Percentiles rank a stretch among this genome's conserved stretches.
Conservation (phyloP, 495 filamentous ascomycete species). For the Penicillium cataractarum region DNA sequence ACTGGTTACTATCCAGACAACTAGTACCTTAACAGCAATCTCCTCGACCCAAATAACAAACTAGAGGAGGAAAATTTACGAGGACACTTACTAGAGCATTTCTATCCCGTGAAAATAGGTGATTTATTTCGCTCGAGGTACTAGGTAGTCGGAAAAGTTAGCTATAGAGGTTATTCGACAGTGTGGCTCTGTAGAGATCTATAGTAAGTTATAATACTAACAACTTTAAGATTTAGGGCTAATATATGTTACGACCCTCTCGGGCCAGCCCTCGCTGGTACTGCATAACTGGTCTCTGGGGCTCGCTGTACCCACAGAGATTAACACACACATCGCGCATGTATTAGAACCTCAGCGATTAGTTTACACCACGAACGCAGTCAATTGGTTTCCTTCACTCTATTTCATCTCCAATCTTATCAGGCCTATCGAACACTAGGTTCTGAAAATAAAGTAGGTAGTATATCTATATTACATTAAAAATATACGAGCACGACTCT, state of each 20-base stretch:
- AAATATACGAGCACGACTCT: slow-evolving; percentile 23
- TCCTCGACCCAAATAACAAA: slow-evolving; percentile 19
- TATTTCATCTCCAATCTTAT: no score
- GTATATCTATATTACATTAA: slow-evolving; percentile 26
- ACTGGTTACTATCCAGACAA: no score
- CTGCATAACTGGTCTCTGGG: no score
- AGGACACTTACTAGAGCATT: slow-evolving; percentile 41
- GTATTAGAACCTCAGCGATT: no score
- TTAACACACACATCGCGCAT: no score
- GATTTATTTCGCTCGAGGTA: slow-evolving; percentile 53
- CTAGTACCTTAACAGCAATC: no score
- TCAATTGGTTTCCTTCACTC: no score
- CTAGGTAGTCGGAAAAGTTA: slow-evolving; percentile 57
- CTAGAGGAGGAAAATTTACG: slow-evolving; percentile 30
- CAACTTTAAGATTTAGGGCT: neutral
- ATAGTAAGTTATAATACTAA: slow-evolving; percentile 29
- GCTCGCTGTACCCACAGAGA: no score
- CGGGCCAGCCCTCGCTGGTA: no score
- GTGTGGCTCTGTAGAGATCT: slow-evolving; percentile 58
- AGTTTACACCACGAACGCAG: no score
- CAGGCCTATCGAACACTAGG: no score
- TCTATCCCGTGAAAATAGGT: slow-evolving; percentile 53
- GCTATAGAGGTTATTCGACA: slow-evolving; percentile 54
- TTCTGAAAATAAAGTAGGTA: slow-evolving; percentile 16
- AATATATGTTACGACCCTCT: no score